These are phyloP conservation scores for Camellia granthamiana DNA, from an alignment of 148 eudicot genomes.

Conservation along the genomic window DNA sequence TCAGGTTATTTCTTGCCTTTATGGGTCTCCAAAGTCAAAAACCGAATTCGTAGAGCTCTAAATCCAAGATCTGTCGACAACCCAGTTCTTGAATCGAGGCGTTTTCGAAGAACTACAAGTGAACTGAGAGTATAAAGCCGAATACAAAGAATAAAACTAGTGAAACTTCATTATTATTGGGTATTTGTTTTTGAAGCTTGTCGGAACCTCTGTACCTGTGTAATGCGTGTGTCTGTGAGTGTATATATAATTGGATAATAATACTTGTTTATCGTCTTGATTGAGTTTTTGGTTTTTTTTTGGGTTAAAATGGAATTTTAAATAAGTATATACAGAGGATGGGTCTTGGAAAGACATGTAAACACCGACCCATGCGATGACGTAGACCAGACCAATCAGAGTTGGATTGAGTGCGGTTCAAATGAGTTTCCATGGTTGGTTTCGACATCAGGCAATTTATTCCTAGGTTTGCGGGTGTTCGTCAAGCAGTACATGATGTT, in stretches of 20 bases:
- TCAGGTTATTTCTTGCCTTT: constrained; percentile 12
- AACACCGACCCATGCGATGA: constrained; percentile 14
- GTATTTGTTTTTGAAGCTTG: not conserved
- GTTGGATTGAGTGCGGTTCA: not conserved
- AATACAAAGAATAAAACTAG: not conserved
- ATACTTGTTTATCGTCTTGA: not conserved
- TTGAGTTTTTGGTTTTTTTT: not conserved
- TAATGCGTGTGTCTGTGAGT: not conserved
- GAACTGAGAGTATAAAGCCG: not conserved
- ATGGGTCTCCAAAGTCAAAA: not conserved
- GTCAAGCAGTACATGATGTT: not conserved
- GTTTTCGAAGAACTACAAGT: not conserved
- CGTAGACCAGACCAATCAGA: constrained; percentile 3
- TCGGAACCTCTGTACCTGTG: not conserved
- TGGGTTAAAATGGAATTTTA: not conserved
- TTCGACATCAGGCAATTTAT: not conserved
- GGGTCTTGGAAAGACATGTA: not conserved
- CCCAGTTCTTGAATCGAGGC: constrained; percentile 14
- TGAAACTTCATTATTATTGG: not conserved
- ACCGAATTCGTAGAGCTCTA: constrained; percentile 6
- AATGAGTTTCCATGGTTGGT: not conserved
- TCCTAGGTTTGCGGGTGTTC: not conserved
- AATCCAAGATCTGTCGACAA: constrained; percentile 9
- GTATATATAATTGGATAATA: not conserved
- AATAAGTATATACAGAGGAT: not conserved